These are phyloP conservation scores for Schizochytrium sp. DNA, from an alignment of 108 stramenopile genomes.

Conservation along the genomic window DNA sequence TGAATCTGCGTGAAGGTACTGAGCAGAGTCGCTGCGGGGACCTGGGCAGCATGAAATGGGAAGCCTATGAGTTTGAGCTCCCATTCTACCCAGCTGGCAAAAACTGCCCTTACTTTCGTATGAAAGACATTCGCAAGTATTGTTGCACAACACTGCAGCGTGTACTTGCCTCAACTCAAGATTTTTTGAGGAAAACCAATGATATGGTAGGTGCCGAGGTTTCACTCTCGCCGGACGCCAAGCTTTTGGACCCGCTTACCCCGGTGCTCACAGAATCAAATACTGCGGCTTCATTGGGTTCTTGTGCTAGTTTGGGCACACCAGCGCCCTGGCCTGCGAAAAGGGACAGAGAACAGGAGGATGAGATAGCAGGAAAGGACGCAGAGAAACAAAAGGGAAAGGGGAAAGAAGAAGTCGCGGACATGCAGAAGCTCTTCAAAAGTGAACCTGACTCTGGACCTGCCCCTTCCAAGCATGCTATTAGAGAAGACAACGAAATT, in stretches of 20 bases:
- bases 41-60: constrained; percentile 40
- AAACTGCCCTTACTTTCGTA: constrained; percentile 14
- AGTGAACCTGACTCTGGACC: no score
- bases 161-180: not conserved
- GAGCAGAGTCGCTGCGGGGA: constrained; percentile 25
- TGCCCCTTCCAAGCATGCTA: no score
- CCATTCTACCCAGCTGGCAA: constrained; percentile 52
- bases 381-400: not conserved
- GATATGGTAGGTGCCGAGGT: not conserved
- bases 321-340: not conserved
- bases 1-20: not conserved
- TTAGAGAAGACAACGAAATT: no score
- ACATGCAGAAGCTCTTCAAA: no score
- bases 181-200: not conserved
- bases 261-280: not conserved
- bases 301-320: not conserved
- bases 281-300: not conserved
- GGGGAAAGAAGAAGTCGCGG: not conserved
- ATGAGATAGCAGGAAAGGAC: not conserved
- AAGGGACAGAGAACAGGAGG: not conserved
- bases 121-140: constrained; percentile 13
- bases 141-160: constrained; percentile 35
- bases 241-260: not conserved
- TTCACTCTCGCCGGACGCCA: not conserved
- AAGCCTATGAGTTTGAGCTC: not conserved